These are phyloP conservation scores for Gracilaria gracilis DNA, from an alignment of 23 red algal species.

Conservation along the genomic window DNA sequence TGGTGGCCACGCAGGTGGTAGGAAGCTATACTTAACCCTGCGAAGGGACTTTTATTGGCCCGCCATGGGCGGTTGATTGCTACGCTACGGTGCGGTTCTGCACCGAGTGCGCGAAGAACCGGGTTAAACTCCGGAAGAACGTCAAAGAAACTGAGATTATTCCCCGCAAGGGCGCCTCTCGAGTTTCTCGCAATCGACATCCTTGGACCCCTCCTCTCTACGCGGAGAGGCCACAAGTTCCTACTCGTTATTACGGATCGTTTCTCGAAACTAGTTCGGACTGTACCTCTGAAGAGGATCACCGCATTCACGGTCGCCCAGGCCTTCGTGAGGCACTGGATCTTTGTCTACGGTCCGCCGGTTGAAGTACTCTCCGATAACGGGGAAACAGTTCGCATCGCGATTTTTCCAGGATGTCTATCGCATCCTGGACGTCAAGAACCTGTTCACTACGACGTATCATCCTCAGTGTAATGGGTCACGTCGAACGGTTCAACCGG, in stretches of 20 bases:
- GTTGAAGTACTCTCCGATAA: too few relatives aligned
- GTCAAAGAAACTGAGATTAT: not conserved
- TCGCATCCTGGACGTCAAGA: not conserved
- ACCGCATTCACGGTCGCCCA: not conserved
- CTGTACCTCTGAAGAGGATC: not conserved
- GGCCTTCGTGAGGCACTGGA: not conserved
- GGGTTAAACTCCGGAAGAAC: not conserved
- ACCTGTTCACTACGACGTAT: not conserved
- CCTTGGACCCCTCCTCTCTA: too few relatives aligned
- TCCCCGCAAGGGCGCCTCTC: too few relatives aligned
- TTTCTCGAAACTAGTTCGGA: too few relatives aligned
- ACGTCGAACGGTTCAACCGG: too few relatives aligned
- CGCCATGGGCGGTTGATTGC: not conserved
- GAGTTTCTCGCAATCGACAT: too few relatives aligned
- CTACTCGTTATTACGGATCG: too few relatives aligned
- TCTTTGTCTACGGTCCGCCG: too few relatives aligned
- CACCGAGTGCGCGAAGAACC: constrained; percentile 1
- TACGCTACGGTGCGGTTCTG: constrained; percentile 5
- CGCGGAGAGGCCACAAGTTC: too few relatives aligned
- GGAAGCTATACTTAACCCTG: not conserved
- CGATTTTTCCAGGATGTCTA: not conserved
- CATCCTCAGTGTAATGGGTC: constrained; percentile 11
- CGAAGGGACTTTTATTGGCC: not conserved
- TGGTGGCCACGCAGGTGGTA: not conserved
- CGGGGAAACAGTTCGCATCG: not conserved